Conservation (phyloP, 2,329 filamentous ascomycete genomes). For the Penicillium sclerotigenum region DNA sequence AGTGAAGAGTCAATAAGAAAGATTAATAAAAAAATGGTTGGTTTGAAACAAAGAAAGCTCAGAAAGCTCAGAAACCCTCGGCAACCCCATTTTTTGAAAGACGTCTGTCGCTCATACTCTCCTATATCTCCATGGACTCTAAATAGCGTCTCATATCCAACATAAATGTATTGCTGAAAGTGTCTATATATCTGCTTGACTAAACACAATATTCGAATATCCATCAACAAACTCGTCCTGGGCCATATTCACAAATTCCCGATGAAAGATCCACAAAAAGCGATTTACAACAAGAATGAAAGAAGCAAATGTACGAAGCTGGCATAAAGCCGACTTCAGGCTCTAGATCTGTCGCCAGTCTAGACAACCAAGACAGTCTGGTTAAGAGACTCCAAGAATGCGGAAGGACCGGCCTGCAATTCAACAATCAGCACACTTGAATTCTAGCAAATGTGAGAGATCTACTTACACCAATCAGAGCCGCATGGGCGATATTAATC, state of each 20-base stretch:
- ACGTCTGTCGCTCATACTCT: not conserved
- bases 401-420: slow-evolving; percentile 22
- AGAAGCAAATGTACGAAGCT: not conserved
- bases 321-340: not conserved
- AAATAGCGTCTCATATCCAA: not conserved
- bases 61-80: not conserved
- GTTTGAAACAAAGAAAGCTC: not conserved
- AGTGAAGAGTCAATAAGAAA: not conserved
- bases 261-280: not conserved
- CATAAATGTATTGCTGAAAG: not conserved
- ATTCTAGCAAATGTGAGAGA: not conserved
- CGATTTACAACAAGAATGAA: not conserved
- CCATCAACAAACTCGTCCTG: not conserved
- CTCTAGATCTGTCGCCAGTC: not conserved
- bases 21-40: not conserved
- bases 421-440: not conserved
- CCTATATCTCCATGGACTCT: not conserved
- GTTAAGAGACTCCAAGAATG: slow-evolving; percentile 27
- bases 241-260: not conserved
- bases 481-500: slow-evolving; percentile 30
- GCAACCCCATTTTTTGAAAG: not conserved
- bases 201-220: not conserved
- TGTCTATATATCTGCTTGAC: not conserved
- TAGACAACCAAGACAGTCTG: slow-evolving; percentile 24
- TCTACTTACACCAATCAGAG: slow-evolving; percentile 31